Evolutionary conservation across 129 eudicot species (phyloP).

Genomic region (Apium graveolens): DNA sequence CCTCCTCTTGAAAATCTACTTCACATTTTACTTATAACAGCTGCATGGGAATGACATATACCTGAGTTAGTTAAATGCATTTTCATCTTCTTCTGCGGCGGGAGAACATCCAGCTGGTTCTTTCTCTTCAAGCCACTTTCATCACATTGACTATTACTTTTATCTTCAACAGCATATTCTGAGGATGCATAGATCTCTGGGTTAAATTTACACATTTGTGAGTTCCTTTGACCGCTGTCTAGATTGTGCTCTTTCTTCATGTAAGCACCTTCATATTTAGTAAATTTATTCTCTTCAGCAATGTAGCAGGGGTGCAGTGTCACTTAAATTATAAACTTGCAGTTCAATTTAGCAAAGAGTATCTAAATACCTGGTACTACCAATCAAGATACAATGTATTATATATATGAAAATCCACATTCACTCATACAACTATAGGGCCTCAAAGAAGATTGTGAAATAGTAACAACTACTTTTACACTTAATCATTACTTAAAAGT

Average conservation of each 20-base stretch:
- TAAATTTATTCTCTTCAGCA: background rate
- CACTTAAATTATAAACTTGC: background rate
- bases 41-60: conserved; percentile 34
- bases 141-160: conserved; percentile 4
- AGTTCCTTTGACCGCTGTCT: background rate
- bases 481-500: background rate
- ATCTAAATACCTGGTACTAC: background rate
- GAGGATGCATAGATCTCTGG: conserved; percentile 10
- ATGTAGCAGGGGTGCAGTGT: background rate
- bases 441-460: background rate
- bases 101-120: conserved; percentile 21
- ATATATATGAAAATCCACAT: no score
- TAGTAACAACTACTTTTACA: background rate
- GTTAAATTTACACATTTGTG: background rate
- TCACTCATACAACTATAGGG: background rate
- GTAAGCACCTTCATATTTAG: background rate
- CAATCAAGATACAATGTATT: background rate
- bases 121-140: conserved; percentile 46
- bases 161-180: conserved; percentile 5
- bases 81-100: conserved; percentile 38
- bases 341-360: background rate
- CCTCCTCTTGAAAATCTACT: conserved; percentile 39
- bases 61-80: conserved; percentile 27
- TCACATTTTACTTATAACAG: conserved; percentile 28
- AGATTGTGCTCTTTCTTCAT: background rate